Evolutionary conservation across 179 eudicot species (phyloP).

Genomic region (Silene vulgaris): DNA sequence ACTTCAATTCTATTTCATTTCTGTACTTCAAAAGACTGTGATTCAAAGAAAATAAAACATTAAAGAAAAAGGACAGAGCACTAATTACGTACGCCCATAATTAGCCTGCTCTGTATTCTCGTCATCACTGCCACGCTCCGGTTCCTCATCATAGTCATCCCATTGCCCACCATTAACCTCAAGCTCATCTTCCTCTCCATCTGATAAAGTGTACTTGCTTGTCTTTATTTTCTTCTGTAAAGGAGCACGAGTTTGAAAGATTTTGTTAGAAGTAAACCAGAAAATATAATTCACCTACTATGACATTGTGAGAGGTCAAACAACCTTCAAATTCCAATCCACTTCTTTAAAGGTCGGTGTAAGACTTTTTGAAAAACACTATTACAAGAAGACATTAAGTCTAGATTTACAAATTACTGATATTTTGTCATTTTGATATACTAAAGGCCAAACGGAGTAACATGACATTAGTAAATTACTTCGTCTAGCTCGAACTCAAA

Average conservation of each 20-base stretch:
- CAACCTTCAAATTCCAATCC: background rate
- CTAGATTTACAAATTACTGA: too few relatives aligned
- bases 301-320: background rate
- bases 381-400: background rate
- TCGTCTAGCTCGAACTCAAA: background rate
- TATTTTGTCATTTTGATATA: too few relatives aligned
- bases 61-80: background rate
- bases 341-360: background rate
- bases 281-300: background rate
- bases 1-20: background rate
- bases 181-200: conserved; percentile 87
- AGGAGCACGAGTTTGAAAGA: background rate
- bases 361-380: background rate
- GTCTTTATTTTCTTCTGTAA: conserved; percentile 62
- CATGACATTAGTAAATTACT: background rate
- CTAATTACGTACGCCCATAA: conserved; percentile 31
- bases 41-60: background rate
- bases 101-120: conserved; percentile 29
- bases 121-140: conserved; percentile 53
- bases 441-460: background rate
- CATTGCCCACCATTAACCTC: conserved; percentile 38
- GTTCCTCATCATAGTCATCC: conserved; percentile 82
- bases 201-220: conserved; percentile 72
- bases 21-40: background rate
- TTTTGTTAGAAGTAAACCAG: background rate